Base-by-base conservation (phyloP, 805 yeast species). In the Pichia rugopelliculosa region DNA sequence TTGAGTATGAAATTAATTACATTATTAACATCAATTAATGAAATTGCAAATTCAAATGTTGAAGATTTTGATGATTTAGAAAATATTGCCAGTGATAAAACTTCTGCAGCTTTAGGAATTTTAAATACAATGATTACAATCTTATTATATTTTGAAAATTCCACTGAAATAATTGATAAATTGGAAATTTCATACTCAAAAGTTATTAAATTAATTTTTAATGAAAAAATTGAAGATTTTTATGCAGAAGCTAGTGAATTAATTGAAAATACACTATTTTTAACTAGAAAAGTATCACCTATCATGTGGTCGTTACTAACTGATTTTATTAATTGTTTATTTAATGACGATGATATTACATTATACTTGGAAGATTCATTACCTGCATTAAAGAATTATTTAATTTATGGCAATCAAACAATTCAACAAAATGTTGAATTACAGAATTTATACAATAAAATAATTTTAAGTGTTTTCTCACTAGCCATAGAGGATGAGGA, bases 61-160 rank as follows among this genome's bases (percentile, higher is more conserved):
- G 51, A 44, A 12, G 76, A 74, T 46, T 62, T 61, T 8, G 95
- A 86, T 33, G 80, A 80, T 4, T 63, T 73, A 13, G 74, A 72
- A 47, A 69, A 68, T 43, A 67, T 64, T 34, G 59, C 63, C 26
- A 75, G 80, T 18, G 96, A 87, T 51, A 91, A 90, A 64, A 79
- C 83, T 24, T 79, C 85, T 75, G 89, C 96, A 5, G 96, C 93
- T 0, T 65, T 86, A 38, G 96, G 97, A 25, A 75, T 90, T 36
- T 68, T 93, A 54, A 87, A 85, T 59, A 90, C 97, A 2, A 79
- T 90, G 72, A 80, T 87, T 44, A 88, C 96, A 1, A 84, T 91
- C n/a, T 67, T 91, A 41, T 66, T 89, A 50, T 84, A 95, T 13
- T 82, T 91, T 66, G 97, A 93, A 63, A 84, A 83, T 59, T 82